Percentiles rank a stretch among this genome's conserved stretches.
Conservation (phyloP, 1,284 basidiomycete species). For the Austropuccinia psidii region DNA sequence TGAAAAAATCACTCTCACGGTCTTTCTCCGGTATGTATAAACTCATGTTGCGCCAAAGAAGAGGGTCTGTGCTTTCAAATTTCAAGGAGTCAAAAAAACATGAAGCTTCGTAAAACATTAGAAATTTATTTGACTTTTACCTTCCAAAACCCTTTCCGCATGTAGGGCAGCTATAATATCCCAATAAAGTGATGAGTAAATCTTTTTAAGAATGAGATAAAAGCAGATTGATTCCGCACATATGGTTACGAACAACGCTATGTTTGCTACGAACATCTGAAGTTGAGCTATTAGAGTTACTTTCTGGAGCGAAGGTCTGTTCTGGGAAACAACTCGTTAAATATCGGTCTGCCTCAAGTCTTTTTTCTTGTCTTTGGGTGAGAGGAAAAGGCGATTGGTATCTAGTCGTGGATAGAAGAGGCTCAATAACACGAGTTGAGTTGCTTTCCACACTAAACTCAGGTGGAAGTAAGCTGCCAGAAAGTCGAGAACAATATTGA, state of each 20-base stretch:
- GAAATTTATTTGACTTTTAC: background rate
- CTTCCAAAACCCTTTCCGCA: slow-evolving; percentile 36
- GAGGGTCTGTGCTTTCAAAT: slow-evolving; percentile 21
- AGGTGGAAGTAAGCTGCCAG: too few relatives aligned
- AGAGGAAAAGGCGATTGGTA: too few relatives aligned
- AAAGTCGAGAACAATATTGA: too few relatives aligned
- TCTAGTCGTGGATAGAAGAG: too few relatives aligned
- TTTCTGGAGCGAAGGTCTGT: too few relatives aligned
- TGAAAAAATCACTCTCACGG: slow-evolving; percentile 9
- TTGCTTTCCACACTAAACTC: too few relatives aligned
- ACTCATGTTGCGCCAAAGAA: slow-evolving; percentile 35
- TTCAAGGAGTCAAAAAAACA: background rate
- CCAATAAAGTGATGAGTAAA: background rate
- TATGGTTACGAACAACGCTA: slow-evolving; percentile 27
- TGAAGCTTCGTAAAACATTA: background rate
- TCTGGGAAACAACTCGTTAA: too few relatives aligned
- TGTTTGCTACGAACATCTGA: background rate
- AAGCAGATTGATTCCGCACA: background rate
- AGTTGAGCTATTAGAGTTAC: too few relatives aligned
- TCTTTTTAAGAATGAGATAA: background rate
- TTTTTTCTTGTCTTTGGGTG: too few relatives aligned
- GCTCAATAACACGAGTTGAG: too few relatives aligned
- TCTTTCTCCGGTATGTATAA: slow-evolving; percentile 35
- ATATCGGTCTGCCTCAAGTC: too few relatives aligned
- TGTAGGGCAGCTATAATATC: slow-evolving; percentile 20